Percentiles rank a stretch among this genome's conserved stretches.
Evolutionary conservation across 176 grass and related monocot genomes (phyloP).

Genomic region (Zizania latifolia): DNA sequence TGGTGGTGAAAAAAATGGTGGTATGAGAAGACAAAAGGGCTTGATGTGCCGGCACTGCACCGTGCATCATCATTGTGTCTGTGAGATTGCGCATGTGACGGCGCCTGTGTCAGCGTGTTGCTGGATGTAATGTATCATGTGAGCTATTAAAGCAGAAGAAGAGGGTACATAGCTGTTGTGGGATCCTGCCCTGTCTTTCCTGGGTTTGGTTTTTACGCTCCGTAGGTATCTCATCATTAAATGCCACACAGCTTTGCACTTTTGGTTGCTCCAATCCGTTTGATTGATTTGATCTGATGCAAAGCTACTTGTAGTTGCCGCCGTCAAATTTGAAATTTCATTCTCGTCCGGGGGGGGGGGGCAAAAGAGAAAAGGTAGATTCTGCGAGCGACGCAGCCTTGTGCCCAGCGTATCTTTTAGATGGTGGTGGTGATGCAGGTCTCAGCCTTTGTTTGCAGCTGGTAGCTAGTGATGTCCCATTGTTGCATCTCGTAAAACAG

Average conservation of each 20-base stretch:
- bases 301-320: background rate
- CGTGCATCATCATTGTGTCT: conserved; percentile 1
- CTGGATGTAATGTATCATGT: background rate
- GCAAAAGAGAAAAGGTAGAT: conserved; percentile 5
- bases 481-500: no score
- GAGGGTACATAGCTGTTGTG: no score
- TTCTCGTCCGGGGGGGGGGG: background rate
- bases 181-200: no score
- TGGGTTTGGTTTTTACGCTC: background rate
- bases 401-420: background rate
- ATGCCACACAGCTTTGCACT: background rate
- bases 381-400: background rate
- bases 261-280: background rate
- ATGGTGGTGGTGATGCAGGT: background rate
- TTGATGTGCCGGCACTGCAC: background rate
- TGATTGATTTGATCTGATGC: conserved; percentile 19
- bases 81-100: no score
- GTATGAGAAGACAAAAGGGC: conserved; percentile 22
- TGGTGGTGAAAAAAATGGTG: background rate
- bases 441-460: no score
- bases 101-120: no score
- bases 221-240: conserved; percentile 47
- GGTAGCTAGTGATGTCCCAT: no score
- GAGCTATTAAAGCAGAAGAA: background rate
- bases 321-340: background rate